Base-by-base conservation (phyloP, 2,329 filamentous ascomycete genomes). In the Chaetomiaceae sp. region DNA sequence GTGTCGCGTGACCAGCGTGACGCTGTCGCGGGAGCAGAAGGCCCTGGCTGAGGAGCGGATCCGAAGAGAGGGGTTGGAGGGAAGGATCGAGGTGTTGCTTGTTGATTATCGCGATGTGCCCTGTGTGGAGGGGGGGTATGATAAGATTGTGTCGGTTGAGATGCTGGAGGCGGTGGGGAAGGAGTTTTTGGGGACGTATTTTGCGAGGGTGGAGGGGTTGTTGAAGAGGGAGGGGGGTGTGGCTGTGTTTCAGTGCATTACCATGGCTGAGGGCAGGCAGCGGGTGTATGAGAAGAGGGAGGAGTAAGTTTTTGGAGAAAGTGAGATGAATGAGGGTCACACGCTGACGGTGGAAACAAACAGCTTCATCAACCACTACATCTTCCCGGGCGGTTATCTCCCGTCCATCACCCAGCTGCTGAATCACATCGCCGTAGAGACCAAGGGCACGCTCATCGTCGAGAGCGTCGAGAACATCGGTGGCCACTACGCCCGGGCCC, bases 361-460 rank as follows among this genome's bases (percentile, higher is more conserved):
- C 16, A 76, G 73, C 62, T 89, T 89, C 66, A 88, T 89, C 62
- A 79, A 84, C 51, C 81, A 83, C 55, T 87, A 89, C 67, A 89
- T 89, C 48, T 89, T 90, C 66, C 86, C 86, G 0, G 85, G 86
- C n/a, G 86, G 86, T 1, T 84, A 89, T 61, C 70, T 89, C 6
- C 81, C 81, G 0, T 77, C 76, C 3, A 73, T 74, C 27, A 78
- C 73, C 13, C 76, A 82, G 57, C 68, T 84, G 16, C 66, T 83
- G 20, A 70, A 73, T 44, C 75, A 82, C 30, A 83, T 89, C 56
- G 77, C 74, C 35, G 71, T 72, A 21, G 81, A 81, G 30, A 85
- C 83, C 0, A 66, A 73, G 9, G 80, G 81, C 0, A 78, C 77
- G 0, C 71, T 89, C 6, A 76, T 89, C 12, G 75, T 88, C 1